Evolutionary conservation across 345 rosid species (phyloP), one percentile per base, ranked within the genome.

Genomic region (Euphorbia tirucalli): DNA sequence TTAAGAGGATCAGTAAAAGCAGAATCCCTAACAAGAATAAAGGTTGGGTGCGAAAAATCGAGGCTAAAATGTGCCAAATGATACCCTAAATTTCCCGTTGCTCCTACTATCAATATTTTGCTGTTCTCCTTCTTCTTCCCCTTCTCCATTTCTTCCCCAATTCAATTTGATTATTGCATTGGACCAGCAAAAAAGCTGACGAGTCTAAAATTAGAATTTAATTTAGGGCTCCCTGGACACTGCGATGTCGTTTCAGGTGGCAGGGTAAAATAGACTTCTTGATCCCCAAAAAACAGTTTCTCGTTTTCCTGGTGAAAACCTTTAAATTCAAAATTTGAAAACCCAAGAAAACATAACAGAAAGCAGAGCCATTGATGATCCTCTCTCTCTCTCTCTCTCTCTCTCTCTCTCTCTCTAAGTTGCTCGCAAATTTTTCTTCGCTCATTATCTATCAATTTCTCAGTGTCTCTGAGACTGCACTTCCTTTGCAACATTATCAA

Each of bases 81-180:
- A 61, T 79, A 69, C 4, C 97, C 96, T 68, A 90, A 65, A 66
- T 85, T 79, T 70, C 96, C 97, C 0, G 93, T 87, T 71, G 84
- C 93, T 69, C 92, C 97, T 25, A 92, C 83, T 57, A 92, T 79
- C 79, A 92, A 72, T 32, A 90, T 85, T 76, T 54, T 90, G 87
- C 88, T n/a, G n/a, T n/a, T n/a, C n/a, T n/a, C n/a, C n/a, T n/a
- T 88, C 78, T 80, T 88, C 83, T 66, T 13, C 79, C 54, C 75
- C 61, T 11, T 16, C 18, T 22, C 37, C 54, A 15, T 43, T 63
- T 63, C 8, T 41, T 22, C 52, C 22, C 5, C 50, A 27, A 25
- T 58, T 59, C n/a, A n/a, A n/a, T n/a, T n/a, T n/a, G n/a, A n/a
- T n/a, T n/a, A n/a, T n/a, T n/a, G n/a, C n/a, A n/a, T n/a, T n/a